Base-by-base conservation (phyloP, 345 rosid genomes). In the Arabis alpina region DNA sequence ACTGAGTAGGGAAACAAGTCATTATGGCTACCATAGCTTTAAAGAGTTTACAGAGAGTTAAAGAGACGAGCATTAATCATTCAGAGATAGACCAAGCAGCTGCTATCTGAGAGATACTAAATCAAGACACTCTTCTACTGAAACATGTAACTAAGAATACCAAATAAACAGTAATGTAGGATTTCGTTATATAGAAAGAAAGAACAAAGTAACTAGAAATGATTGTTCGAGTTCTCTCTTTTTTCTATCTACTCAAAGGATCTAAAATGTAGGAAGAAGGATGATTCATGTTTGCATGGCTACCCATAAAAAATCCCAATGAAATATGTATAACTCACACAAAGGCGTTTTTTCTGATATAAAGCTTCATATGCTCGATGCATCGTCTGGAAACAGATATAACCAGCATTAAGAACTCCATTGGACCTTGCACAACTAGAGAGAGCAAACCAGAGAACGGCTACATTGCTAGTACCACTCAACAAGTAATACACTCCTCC, bases 351-450 rank as follows among this genome's bases (percentile, higher is more conserved):
- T 76, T 76, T 85, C 64, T 76, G 3, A 50, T 82, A 74, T 3
- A 76, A 49, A 64, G 92, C 93, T 72, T 85, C 85, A 75, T 86
- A 89, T 61, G 79, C 87, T 71, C 40, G 83, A 78, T 87, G 90
- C 90, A 93, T 88, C 0, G 91, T 83, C 86, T 86, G 91, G 79
- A 89, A 89, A 83, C 97, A 84, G 60, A 86, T 69, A 77, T 89
- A 93, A 68, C 97, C 97, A 76, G 99, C 96, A 83, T 91, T 86
- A 61, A 93, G 83, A 80, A 91, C 81, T 70, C 99, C 99, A 69
- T 93, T 93, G 42, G 99, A 89, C 80, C 98, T 87, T 78, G 98
- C 93, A 85, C 82, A 83, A 45, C 90, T 84, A 66, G 97, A 94
- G 60, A 89, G 81, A 39, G 96, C 87, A 84, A 93, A 78, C 86